Base-by-base conservation (phyloP, 345 rosid species). In the Excoecaria cochinchinensis region DNA sequence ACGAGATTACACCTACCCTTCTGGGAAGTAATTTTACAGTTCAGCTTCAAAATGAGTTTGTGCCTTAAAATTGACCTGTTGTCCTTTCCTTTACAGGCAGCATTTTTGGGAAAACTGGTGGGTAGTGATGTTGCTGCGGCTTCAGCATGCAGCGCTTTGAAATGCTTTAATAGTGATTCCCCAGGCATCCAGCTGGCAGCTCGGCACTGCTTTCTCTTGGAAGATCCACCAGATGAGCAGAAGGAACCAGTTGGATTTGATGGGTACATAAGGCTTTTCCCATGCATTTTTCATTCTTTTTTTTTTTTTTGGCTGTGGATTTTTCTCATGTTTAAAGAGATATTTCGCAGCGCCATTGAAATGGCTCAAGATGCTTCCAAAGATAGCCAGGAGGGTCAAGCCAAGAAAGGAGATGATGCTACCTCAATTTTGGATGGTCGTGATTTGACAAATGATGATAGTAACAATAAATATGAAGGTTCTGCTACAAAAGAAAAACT, bases 141-240 rank as follows among this genome's bases (percentile, higher is more conserved):
- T 76, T 88, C 94, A 38, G 87, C 95, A 38, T 83, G 81, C 63
- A 76, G 79, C 80, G 88, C 98, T 73, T 78, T 91, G 74, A 95
- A 93, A 85, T 87, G 92, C 4, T 63, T 86, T 55, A 79, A 84
- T 67, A 70, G 86, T 68, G 87, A 78, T 74, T 85, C 95, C 71
- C 82, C 90, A 55, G 90, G 91, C 48, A 12, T 89, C 83, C 87
- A 83, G 82, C 89, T 95, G 82, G 97, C 96, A 71, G 77, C 91
- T 78, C 88, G 86, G 82, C 96, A 95, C 78, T 93, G 97, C 86
- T 91, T 88, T 86, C 73, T 91, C 75, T 87, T 95, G 87, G 97
- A 91, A 84, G 97, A 93, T 82, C 92, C 98, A 68, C 97, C 97
- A 36, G 90, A 85, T 82, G 78, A 81, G 72, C 79, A 71, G 82